Base-by-base conservation (phyloP, 306 rosid genomes). In the Vigna mungo region DNA sequence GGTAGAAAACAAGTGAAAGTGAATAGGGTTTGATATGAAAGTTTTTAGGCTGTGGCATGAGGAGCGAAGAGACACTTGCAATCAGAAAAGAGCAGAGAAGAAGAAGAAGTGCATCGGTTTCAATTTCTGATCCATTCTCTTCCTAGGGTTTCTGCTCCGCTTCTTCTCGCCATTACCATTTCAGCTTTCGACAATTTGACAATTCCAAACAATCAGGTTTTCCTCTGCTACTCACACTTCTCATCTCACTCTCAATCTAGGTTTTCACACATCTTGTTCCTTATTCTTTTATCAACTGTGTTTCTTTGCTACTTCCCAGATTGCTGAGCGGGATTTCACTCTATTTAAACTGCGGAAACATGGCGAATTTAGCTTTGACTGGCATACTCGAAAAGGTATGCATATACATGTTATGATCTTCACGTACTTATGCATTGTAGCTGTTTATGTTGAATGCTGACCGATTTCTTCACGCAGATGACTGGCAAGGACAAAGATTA, bases 401-500 rank as follows among this genome's bases (percentile, higher is more conserved):
- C 21, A n/a, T 18, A 12, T 32, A 39, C 36, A 15, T 60, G 32
- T 9, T 12, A 21, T 11, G 21, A 27, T 25, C 12, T 13, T 36
- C 23, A 10, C 66, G 23, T 47, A n/a, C 27, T 14, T 16, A 34
- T 23, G 55, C 37, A 23, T 79, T 17, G 7, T 30, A 44, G 16
- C 46, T 18, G 47, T 61, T 66, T 71, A 66, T 18, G 48, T 6
- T 17, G 9, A 61, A 14, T 74, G 68, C 37, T 77, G 41, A 17
- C 64, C 51, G 62, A 18, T 80, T 41, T 74, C n/a, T 61, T 30
- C 15, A 44, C 76, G 62, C 81, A 94, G 97, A 94, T 94, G 93
- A 91, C 97, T 0, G 98, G 97, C 55, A 94, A 94, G 79, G 98
- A 94, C 89, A 94, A 94, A 81, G 98, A 94, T 77, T 94, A 79